Conservation (phyloP, 2,329 filamentous ascomycete genomes). For the Pleomassaria siparia region DNA sequence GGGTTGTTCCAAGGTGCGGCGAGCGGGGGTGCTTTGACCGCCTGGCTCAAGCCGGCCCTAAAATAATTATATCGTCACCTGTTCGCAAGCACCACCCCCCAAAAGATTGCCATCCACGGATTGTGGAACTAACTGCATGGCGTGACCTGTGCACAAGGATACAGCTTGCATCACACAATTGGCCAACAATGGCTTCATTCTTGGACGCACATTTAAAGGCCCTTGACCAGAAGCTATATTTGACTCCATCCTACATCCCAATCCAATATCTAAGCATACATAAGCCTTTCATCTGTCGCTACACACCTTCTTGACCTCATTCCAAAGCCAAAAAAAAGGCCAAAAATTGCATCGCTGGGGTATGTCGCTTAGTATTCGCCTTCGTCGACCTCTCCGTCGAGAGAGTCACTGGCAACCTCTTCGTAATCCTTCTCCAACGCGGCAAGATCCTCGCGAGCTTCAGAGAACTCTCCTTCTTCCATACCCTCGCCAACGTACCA, state of each 20-base stretch:
- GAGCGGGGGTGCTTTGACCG: not conserved
- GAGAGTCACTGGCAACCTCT: constrained; percentile 72
- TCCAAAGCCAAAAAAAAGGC: constrained; percentile 18
- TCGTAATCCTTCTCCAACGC: constrained; percentile 86
- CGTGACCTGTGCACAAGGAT: no score
- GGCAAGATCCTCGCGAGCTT: constrained; percentile 82
- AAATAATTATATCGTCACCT: no score
- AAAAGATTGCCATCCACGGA: no score
- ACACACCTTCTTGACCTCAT: not conserved
- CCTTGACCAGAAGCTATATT: not conserved
- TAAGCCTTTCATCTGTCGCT: not conserved
- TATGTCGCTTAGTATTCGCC: constrained; percentile 47
- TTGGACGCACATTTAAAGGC: not conserved
- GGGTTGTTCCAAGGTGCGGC: not conserved
- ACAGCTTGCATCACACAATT: no score
- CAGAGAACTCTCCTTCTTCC: constrained; percentile 89
- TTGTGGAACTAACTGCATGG: no score
- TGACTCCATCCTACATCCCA: not conserved
- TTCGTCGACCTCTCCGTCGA: constrained; percentile 59
- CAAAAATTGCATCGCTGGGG: constrained; percentile 19
- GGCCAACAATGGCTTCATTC: no score
- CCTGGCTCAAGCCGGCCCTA: no score
- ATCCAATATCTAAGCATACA: not conserved
- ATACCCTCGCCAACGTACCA: constrained; percentile 88
- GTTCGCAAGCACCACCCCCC: no score